phyloP scores from a whole-genome alignment of 2,329 filamentous ascomycete species.

The Polytolypa hystricis region DNA sequence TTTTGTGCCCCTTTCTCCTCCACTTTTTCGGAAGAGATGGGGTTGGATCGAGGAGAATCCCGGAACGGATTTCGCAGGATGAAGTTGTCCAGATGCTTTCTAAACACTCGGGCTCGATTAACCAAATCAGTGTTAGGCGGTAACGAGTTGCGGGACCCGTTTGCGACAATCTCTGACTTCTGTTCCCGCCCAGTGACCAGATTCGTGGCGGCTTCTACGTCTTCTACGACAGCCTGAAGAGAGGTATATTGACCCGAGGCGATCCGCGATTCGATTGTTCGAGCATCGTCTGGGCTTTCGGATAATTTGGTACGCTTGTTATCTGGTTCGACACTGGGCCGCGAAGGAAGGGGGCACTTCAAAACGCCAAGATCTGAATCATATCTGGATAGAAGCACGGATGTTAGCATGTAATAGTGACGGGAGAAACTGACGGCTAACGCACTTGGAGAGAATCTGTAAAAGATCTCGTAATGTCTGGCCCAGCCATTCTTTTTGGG shows the following conservation, averaged over 20 bases:
- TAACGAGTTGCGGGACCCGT: conserved; percentile 17
- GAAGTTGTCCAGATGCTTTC: conserved; percentile 51
- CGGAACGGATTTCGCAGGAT: conserved; percentile 51
- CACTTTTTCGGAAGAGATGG: background rate
- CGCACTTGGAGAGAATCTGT: conserved; percentile 23
- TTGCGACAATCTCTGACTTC: conserved; percentile 12
- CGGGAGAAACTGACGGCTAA: no score
- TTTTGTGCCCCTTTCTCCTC: conserved; percentile 24
- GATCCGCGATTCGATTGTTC: conserved; percentile 30
- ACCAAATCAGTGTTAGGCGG: conserved; percentile 25
- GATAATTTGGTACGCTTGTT: conserved; percentile 33
- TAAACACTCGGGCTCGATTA: conserved; percentile 45
- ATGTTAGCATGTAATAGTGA: no score
- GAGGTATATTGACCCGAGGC: conserved; percentile 28
- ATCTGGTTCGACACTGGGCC: conserved; percentile 28
- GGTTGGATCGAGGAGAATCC: conserved; percentile 25
- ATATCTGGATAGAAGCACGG: conserved; percentile 24
- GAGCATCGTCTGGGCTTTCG: conserved; percentile 11
- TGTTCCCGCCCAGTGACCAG: conserved; percentile 28
- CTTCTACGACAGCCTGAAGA: conserved; percentile 31
- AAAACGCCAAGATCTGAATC: conserved; percentile 35
- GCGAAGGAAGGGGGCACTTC: conserved; percentile 26
- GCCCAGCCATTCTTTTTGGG: conserved; percentile 19
- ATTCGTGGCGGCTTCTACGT: conserved; percentile 30
- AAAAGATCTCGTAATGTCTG: conserved; percentile 27